Base-by-base conservation (phyloP, 1,284 basidiomycete species). In the Ustilago bromivora region DNA sequence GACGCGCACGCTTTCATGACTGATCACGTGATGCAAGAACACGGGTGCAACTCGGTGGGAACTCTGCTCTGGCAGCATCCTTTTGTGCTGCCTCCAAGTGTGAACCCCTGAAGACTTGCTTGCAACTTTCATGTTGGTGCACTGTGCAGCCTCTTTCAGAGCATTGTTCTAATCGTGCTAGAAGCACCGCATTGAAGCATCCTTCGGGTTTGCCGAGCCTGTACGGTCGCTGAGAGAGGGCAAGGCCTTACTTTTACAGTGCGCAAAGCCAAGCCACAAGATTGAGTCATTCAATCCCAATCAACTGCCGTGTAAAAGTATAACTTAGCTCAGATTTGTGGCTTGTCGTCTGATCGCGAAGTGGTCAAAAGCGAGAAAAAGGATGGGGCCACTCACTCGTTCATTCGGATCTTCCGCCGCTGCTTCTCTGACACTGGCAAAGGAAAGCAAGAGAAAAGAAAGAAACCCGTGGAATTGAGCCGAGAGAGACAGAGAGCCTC, bases 151-250 rank as follows among this genome's bases (percentile, higher is more conserved):
- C 38, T 40, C 38, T 17, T 40, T 10, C 2, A 40, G 11, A 8
- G 8, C n/a, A 15, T 49, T 53, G 51, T 53, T 17, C 31, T 53
- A 32, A 15, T 53, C 51, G 51, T 53, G 51, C 32, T 15, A 53
- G 51, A 32, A n/a, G 40, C 40, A 12, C n/a, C 11, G 6, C 11
- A 15, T 41, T 17, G 6, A 17, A 41, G 40, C 2, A 6, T 41
- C 15, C 13, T 17, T 12, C 15, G 40, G 40, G 40, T 3, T 12
- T 17, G 47, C 40, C 36, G 36, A 38, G 23, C 3, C 3, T 28
- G 23, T 28, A 28, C 23, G 23, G 23, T 28, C 23, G 23, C 23
- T 28, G 3, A 28, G 23, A 28, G 23, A 28, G 23, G 23, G 23
- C 23, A 28, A 28, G 23, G 3, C 2, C 23, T 28, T 28, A 28